Percentiles rank a stretch among this genome's conserved stretches.
Evolutionary conservation across 345 rosid species (phyloP).

Genomic region (Moringa oleifera): DNA sequence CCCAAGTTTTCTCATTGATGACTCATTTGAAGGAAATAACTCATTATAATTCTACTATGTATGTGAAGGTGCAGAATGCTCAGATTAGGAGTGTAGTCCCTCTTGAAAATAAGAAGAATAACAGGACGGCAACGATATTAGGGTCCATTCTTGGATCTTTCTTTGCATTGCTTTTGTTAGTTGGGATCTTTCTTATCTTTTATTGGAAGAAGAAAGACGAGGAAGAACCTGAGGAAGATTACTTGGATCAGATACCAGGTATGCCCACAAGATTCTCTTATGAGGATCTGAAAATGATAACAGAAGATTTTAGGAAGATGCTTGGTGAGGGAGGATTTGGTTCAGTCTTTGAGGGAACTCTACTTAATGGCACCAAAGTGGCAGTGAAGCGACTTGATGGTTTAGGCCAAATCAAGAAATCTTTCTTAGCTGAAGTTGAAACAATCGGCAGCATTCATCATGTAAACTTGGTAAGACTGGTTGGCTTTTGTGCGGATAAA

Average conservation of each 20-base stretch:
- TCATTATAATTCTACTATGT: constrained; percentile 5
- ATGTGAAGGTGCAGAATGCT: constrained; percentile 6
- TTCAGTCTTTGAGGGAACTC: constrained; percentile 23
- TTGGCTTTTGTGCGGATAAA: constrained; percentile 30
- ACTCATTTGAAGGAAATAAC: not conserved
- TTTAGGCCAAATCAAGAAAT: not conserved
- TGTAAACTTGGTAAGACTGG: constrained; percentile 22
- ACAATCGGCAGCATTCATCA: constrained; percentile 24
- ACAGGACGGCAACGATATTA: not conserved
- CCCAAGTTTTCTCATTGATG: constrained; percentile 8
- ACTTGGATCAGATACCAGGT: constrained; percentile 13
- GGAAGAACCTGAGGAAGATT: constrained; percentile 16
- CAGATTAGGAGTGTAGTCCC: not conserved
- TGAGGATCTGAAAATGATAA: constrained; percentile 10
- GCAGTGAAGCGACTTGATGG: constrained; percentile 31
- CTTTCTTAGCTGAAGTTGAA: constrained; percentile 7
- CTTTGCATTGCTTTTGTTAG: not conserved
- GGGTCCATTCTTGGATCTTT: constrained; percentile 6
- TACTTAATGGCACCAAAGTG: constrained; percentile 17
- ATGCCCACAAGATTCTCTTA: constrained; percentile 25
- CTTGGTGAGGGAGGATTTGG: constrained; percentile 39
- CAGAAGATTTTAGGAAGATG: constrained; percentile 15
- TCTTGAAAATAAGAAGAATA: not conserved
- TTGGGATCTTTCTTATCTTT: constrained; percentile 8
- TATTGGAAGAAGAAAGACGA: constrained; percentile 1